A percentile compares a stretch with the other conserved stretches of the same genome.
Conservation (phyloP, 352 stramenopile species). For the Phytophthora europaea region DNA sequence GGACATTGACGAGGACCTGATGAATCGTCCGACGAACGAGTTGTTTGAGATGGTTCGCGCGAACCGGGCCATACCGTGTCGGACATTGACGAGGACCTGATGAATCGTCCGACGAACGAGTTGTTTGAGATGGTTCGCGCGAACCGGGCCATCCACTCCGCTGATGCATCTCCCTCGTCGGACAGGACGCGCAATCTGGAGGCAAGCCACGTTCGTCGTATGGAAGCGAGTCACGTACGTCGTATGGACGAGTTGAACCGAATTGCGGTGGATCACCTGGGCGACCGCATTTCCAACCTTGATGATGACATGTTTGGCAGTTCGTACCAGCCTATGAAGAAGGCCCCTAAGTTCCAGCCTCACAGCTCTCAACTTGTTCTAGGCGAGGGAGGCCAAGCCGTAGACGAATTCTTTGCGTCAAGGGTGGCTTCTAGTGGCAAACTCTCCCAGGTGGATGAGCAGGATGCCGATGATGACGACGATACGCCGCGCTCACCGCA, state of each 20-base stretch:
- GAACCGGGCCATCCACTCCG: constrained; percentile 29
- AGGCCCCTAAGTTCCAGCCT: constrained; percentile 21
- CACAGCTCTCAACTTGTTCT: constrained; percentile 36
- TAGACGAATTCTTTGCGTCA: constrained; percentile 41
- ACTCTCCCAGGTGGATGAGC: constrained; percentile 33
- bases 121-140: constrained; percentile 58
- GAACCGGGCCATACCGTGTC: constrained; percentile 45
- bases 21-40: constrained; percentile 58
- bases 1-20: constrained; percentile 52
- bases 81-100: constrained; percentile 52
- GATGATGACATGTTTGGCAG: constrained; percentile 40
- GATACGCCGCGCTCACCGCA: constrained; percentile 29
- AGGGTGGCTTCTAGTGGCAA: constrained; percentile 18
- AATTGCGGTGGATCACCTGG: constrained; percentile 58
- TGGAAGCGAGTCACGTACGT: constrained; percentile 54
- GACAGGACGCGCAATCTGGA: constrained; percentile 60
- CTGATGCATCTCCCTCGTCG: constrained; percentile 34
- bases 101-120: constrained; percentile 58
- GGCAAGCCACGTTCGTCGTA: constrained; percentile 55
- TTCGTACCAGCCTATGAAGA: constrained; percentile 19
- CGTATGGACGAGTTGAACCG: constrained; percentile 67
- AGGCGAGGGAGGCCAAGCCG: constrained; percentile 26
- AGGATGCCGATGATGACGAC: constrained; percentile 4
- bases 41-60: constrained; percentile 58
- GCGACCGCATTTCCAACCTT: constrained; percentile 55